Base-by-base conservation (phyloP, 352 stramenopile species). In the Blastocystis sp. region DNA sequence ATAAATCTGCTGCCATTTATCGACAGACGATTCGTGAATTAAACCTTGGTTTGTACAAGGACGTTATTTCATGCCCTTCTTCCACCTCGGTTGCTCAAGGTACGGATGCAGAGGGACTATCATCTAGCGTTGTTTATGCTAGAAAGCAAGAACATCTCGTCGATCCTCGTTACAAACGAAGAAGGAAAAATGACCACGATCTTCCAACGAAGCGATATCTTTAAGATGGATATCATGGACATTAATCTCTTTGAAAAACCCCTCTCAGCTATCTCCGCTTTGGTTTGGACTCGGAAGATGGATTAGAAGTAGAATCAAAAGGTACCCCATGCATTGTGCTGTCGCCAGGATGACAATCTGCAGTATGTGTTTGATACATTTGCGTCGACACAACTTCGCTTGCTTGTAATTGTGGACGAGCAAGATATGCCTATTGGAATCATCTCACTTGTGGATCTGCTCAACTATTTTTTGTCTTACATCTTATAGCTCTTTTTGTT, bases 311-410 rank as follows among this genome's bases (percentile, higher is more conserved):
- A 80, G 70, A 63, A 37, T 37, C 70, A 80, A 8, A 80, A 80
- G 47, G 43, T 80, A 53, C 47, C 70, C 3, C 70, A 80, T 8
- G 41, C 34, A 53, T 37, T 80, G 70, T 80, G 70, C 29, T 80
- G 70, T 37, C 54, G 64, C 4, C 70, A 80, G 70, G 70, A 80
- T 37, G 70, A 80, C 34, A 80, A 62, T 37, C 26, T 80, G 26
- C 70, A 80, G 70, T 80, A 80, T 64, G 70, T 80, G 37, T 80
- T 80, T 37, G 70, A 80, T n/a, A 80, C 47, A 11, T 80, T 80
- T 63, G 70, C 70, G 0, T 64, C 70, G 26, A 80, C 70, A 18
- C 9, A 80, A 20, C 70, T 80, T 29, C 70, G 70, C 13, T n/a
- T 80, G 7, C 54, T 80, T 11, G 70, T 80, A n/a, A 80, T 80